Evolutionary conservation across 768 basidiomycete genomes (phyloP), one percentile per base, ranked within the genome.

Genomic region (Cystobasidium onofrii): DNA sequence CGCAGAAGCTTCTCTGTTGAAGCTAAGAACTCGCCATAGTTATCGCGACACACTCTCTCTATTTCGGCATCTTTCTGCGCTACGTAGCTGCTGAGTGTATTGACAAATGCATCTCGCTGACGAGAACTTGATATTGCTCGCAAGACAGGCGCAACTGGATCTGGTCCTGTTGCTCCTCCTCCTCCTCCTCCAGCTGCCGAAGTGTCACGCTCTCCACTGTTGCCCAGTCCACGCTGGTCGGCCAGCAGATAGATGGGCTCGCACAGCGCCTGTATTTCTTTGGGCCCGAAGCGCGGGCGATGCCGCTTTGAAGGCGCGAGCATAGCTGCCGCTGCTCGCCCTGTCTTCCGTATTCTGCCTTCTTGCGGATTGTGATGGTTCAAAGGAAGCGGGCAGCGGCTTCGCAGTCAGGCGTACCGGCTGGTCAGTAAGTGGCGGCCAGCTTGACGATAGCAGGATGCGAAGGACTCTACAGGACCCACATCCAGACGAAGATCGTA

Each of bases 1-100:
- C 89, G 89, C 82, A 97, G 89, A 75, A 99, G 85, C 1, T 93
- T 97, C n/a, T 92, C 92, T 18, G 97, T 93, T 23, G 94, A 96
- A 33, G 89, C 88, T 39, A 97, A 93, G 78, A 99, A 99, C 82
- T 98, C 83, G 80, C 83, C 92, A 79, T 98, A 97, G 81, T 98
- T 98, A 77, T 92, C 90, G 73, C 88, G 87, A 82, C 96, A 98
- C 81, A 97, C 93, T 74, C 86, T 87, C 83, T 98, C 92, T 81
- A 99, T 99, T 81, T 98, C 95, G 75, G 86, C 85, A 81, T 99
- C 96, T 83, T 97, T 96, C 76, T 92, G 88, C 79, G 92, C 88
- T 74, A 97, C 89, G 78, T 97, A 89, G n/a, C 83, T 85, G 78
- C 90, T 89, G 52, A 97, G 84, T 54, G 88, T 90, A 65, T 89